A percentile compares a stretch with the other conserved stretches of the same genome.
Conservation (phyloP, 148 eudicot species). For the Silene uniflora region DNA sequence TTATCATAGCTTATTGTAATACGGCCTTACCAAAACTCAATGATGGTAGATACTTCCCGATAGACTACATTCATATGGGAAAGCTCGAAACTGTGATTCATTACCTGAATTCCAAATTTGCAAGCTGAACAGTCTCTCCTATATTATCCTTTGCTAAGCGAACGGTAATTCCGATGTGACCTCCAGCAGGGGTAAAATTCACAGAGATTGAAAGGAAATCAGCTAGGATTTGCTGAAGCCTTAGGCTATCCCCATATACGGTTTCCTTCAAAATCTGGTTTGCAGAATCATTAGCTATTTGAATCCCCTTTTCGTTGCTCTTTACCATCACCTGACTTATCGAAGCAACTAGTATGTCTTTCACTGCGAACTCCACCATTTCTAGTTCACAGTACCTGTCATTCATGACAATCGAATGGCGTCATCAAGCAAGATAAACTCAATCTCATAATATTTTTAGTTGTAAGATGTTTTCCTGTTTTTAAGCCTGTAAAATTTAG, state of each 20-base stretch:
- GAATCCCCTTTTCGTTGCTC: conserved; percentile 73
- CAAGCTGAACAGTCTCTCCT: conserved; percentile 74
- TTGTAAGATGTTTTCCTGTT: not conserved
- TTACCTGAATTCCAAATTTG: conserved; percentile 85
- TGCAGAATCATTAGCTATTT: conserved; percentile 41
- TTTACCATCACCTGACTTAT: conserved; percentile 75
- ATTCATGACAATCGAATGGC: not conserved
- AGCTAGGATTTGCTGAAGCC: conserved; percentile 91
- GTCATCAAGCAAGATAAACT: not conserved
- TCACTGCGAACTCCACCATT: conserved; percentile 75
- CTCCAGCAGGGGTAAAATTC: conserved; percentile 60
- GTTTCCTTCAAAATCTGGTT: conserved; percentile 44
- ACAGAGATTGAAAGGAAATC: conserved; percentile 71
- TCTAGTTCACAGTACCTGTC: conserved; percentile 80
- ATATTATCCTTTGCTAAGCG: conserved; percentile 51
- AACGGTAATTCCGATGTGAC: conserved; percentile 57
- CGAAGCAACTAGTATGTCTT: conserved; percentile 64
- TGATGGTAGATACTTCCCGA: too few relatives aligned
- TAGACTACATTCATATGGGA: not conserved
- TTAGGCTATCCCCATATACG: conserved; percentile 72
- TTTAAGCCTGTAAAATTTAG: not conserved
- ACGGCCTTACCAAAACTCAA: too few relatives aligned
- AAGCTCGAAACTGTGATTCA: not conserved
- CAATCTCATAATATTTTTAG: too few relatives aligned
- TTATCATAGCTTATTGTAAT: too few relatives aligned